Evolutionary conservation across 352 stramenopile genomes (phyloP), one percentile per base, ranked within the genome.

Genomic region (Phytophthora tentaculata): DNA sequence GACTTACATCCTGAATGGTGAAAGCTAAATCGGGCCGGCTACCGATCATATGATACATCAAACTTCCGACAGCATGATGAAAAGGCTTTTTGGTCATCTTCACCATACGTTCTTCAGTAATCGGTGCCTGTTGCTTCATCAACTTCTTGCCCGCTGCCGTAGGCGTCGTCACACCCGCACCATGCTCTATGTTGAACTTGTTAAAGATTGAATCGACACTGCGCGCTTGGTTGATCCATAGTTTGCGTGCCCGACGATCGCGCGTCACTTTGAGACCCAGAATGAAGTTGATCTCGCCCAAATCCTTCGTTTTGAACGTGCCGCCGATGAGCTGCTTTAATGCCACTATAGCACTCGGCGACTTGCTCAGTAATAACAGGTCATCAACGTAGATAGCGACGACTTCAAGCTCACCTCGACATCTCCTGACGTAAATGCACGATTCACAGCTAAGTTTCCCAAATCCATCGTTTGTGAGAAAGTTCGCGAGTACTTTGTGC

Each of bases 331-430:
- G 20, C 5, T n/a, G 1, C 41, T 68, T 75, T 28, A 61, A 0
- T 7, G 7, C 0, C 4, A 23, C 14, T 17, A 62, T 53, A 0
- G 24, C 57, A 1, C 0, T 29, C 20, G 1, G 3, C 0, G 26
- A 24, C n/a, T 52, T 58, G 3, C 19, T n/a, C 5, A 74, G 17
- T 1, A 67, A 2, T 3, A 74, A 7, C 5, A 74, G 24, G 26
- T 70, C 50, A n/a, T 74, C 49, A 7, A 70, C 61, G 22, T 70
- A 69, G 12, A 74, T 66, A 0, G 54, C 54, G 0, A 74, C 50
- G 4, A 65, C 29, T 5, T 56, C 39, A 0, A 50, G 13, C 8
- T 50, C 57, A 0, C 4, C 13, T 0, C 3, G 9, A 2, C 29
- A 39, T 29, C 1, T 13, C 2, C 44, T 32, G 0, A 69, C 24